Percentiles rank a stretch among this genome's conserved stretches.
phyloP scores from a whole-genome alignment of 176 grass and related monocot genomes.

The Poa annua region DNA sequence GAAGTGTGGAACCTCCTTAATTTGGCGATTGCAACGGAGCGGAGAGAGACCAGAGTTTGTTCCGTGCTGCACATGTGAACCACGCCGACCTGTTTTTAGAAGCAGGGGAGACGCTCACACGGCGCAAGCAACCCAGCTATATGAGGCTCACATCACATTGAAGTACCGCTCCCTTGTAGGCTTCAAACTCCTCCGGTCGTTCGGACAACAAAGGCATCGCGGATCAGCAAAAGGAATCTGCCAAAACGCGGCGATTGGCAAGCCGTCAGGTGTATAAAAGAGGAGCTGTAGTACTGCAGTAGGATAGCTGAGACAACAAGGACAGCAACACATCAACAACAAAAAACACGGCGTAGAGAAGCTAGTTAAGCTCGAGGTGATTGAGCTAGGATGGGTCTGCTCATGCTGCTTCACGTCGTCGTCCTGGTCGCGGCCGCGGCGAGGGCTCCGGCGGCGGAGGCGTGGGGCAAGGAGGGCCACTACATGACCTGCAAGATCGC shows the following conservation, averaged over 20 bases:
- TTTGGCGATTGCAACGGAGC: not conserved
- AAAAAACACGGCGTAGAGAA: not conserved
- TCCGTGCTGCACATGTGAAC: not conserved
- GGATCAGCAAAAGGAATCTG: not conserved
- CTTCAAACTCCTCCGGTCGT: not conserved
- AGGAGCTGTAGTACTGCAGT: not conserved
- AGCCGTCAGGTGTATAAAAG: slow-evolving; percentile 34
- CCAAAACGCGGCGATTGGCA: not conserved
- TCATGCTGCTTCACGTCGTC: slow-evolving; percentile 29
- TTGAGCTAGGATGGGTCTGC: not conserved
- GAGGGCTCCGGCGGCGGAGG: slow-evolving; percentile 35
- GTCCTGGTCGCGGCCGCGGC: slow-evolving; percentile 28
- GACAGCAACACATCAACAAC: not conserved
- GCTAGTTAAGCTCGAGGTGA: not conserved
- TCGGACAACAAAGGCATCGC: too few relatives aligned
- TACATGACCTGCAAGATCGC: slow-evolving; percentile 84
- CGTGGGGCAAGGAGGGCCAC: slow-evolving; percentile 75
- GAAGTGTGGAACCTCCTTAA: not conserved
- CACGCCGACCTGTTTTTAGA: not conserved
- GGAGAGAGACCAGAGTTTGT: not conserved
- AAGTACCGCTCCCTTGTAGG: not conserved
- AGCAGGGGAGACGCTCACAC: not conserved
- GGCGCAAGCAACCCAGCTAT: not conserved
- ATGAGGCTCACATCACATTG: not conserved
- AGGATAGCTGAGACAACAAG: not conserved